Percentiles rank a stretch among this genome's conserved stretches.
These are phyloP conservation scores for Calonectria pseudoreteaudii DNA, from an alignment of 2,329 filamentous ascomycete species.

Conservation along the genomic window DNA sequence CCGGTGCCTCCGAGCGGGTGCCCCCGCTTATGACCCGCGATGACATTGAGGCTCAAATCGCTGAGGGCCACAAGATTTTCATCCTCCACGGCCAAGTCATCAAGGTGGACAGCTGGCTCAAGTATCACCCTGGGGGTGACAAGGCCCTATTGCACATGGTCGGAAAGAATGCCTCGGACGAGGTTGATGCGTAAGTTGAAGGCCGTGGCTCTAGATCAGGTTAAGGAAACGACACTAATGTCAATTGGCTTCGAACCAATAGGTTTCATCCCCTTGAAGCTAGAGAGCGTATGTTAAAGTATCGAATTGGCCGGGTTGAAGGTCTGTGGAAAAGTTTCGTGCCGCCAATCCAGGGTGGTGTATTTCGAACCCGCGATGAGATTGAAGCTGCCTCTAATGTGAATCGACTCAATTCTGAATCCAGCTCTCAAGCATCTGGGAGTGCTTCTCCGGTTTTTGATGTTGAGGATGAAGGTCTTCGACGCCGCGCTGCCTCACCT, in stretches of 20 bases:
- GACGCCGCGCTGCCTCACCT: slow-evolving; percentile 56
- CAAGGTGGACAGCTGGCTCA: slow-evolving; percentile 89
- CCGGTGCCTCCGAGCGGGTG: slow-evolving; percentile 30
- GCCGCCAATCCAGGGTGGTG: slow-evolving; percentile 91
- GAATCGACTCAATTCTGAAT: slow-evolving; percentile 32
- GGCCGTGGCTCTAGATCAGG: background rate
- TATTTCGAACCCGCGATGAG: slow-evolving; percentile 67
- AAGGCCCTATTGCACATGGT: slow-evolving; percentile 94
- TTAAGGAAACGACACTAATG: slow-evolving; percentile 15
- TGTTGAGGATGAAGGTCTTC: slow-evolving; percentile 34
- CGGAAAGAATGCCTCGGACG: slow-evolving; percentile 92
- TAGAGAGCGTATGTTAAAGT: slow-evolving; percentile 79
- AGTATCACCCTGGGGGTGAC: slow-evolving; percentile 91
- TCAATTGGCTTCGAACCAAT: slow-evolving; percentile 8
- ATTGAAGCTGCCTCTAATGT: slow-evolving; percentile 41
- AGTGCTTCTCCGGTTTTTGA: slow-evolving; percentile 65
- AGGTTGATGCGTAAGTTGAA: slow-evolving; percentile 82
- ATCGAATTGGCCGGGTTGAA: slow-evolving; percentile 84
- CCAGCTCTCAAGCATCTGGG: slow-evolving; percentile 51
- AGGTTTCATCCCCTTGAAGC: slow-evolving; percentile 88
- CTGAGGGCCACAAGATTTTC: slow-evolving; percentile 81
- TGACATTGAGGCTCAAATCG: slow-evolving; percentile 78
- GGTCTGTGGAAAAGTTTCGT: slow-evolving; percentile 88
- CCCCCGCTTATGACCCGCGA: slow-evolving; percentile 54
- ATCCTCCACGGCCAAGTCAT: slow-evolving; percentile 85